Percentiles rank a stretch among this genome's conserved stretches.
Conservation (phyloP, 2,329 filamentous ascomycete genomes). For the Scorias spongiosa region DNA sequence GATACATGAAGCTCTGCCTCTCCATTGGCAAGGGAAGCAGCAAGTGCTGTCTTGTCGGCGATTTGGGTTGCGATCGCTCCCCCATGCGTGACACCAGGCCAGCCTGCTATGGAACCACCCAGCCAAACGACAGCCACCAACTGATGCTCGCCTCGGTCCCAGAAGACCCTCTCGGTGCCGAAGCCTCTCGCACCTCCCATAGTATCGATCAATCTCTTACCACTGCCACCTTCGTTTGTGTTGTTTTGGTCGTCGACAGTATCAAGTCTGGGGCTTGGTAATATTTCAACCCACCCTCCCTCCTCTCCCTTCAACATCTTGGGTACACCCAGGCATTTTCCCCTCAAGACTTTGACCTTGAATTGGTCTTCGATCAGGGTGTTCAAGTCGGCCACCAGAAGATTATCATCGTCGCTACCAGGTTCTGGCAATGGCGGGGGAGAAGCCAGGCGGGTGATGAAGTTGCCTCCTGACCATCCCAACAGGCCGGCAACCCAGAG, state of each 20-base stretch:
- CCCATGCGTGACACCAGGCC: constrained; percentile 58
- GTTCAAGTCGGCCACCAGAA: constrained; percentile 27
- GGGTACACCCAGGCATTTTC: constrained; percentile 25
- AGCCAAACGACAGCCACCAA: constrained; percentile 52
- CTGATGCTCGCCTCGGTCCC: constrained; percentile 42
- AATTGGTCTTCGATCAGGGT: constrained; percentile 31
- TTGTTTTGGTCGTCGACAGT: background rate
- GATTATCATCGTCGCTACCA: constrained; percentile 27
- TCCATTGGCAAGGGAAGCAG: constrained; percentile 37
- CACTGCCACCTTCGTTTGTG: constrained; percentile 2
- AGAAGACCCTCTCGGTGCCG: constrained; percentile 46
- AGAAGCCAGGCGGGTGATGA: constrained; percentile 25
- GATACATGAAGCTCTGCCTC: constrained; percentile 4
- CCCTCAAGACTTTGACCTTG: constrained; percentile 31
- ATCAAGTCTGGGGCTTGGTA: constrained; percentile 5
- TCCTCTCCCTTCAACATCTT: constrained; percentile 16
- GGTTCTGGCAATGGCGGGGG: constrained; percentile 29
- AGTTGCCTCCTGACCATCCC: constrained; percentile 26
- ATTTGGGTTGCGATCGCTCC: constrained; percentile 53
- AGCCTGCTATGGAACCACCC: constrained; percentile 49
- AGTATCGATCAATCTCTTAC: constrained; percentile 13
- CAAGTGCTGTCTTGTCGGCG: constrained; percentile 54
- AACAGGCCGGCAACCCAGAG: constrained; percentile 25
- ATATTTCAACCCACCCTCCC: constrained; percentile 19
- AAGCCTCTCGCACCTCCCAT: constrained; percentile 26